Conservation (phyloP, 495 filamentous ascomycete genomes). For the Hypoxylon intermedium region DNA sequence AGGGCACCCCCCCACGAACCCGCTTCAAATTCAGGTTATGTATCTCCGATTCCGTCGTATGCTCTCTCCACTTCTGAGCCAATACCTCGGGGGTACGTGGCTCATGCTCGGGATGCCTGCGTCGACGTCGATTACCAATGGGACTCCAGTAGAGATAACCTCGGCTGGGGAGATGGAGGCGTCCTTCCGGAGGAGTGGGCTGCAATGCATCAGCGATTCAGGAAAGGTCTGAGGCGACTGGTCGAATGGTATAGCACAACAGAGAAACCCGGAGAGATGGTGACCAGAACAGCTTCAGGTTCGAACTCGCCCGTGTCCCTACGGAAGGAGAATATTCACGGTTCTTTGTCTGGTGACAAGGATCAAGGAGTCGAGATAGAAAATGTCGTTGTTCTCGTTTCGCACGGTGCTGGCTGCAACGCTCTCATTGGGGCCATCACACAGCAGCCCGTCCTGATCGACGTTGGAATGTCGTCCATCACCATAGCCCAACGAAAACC, state of each 20-base stretch:
- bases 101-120: conserved; percentile 91
- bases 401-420: conserved; percentile 98
- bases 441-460: conserved; percentile 84
- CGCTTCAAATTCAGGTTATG: conserved; percentile 58
- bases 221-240: conserved; percentile 75
- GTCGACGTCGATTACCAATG: conserved; percentile 88
- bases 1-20: conserved; percentile 16
- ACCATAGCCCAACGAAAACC: conserved; percentile 84
- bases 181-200: conserved; percentile 94
- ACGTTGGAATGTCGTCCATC: conserved; percentile 87
- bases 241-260: conserved; percentile 76
- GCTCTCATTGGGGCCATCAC: conserved; percentile 91
- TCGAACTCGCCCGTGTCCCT: conserved; percentile 33
- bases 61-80: conserved; percentile 78
- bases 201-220: conserved; percentile 87
- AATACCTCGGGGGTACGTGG: conserved; percentile 86
- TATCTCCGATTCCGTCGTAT: conserved; percentile 79
- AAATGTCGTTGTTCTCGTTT: conserved; percentile 86
- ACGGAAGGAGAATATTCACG: conserved; percentile 28
- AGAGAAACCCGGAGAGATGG: conserved; percentile 58
- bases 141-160: conserved; percentile 83
- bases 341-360: conserved; percentile 38
- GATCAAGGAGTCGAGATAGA: conserved; percentile 67
- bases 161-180: conserved; percentile 85
- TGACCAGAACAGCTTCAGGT: conserved; percentile 43